Base-by-base conservation (phyloP, 2,329 filamentous ascomycete species). In the Clonostachys sp. region DNA sequence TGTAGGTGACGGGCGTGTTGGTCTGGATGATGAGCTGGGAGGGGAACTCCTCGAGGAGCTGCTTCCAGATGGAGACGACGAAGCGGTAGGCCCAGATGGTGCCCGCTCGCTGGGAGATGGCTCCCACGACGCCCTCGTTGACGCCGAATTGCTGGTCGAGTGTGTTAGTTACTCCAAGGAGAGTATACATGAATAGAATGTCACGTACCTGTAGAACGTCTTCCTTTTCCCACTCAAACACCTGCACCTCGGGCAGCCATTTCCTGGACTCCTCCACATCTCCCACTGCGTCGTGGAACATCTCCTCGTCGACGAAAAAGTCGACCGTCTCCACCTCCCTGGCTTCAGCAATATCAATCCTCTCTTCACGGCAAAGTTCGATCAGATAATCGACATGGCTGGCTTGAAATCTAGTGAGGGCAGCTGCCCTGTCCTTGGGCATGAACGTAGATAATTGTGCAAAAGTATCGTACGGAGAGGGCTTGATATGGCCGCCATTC, bases 21-120 rank as follows among this genome's bases (percentile, higher is more conserved):
- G 65, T 64, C 50, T 64, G 68, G 40, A 75, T 62, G 4, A 60
- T 55, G 2, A 74, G 48, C 1, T 52, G 52, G 7, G 51, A 50
- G 0, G 57, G 46, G 6, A 64, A 63, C 3, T 58, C 51, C 8
- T 45, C 46, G 13, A 73, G 51, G 3, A 78, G 55, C 9, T 60
- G 55, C 39, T 59, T 55, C 58, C 68, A 73, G 16, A 75, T 53
- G 1, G 58, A 56, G 10, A 68, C 69, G 1, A 77, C 63, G 4
- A 79, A 62, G 12, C 71, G 59, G 46, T 76, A 78, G 1, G 75
- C 71, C 67, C 70, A 77, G 6, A 78, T 59, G 8, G 71, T 71
- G 5, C 72, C 75, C 5, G 72, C 71, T 1, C 54, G 47, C 42
- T 71, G 72, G 2, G 61, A 60, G 17, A 74, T 55, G 3, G 66